These are phyloP conservation scores for Ophiostoma ips DNA, from an alignment of 2,329 filamentous ascomycete species.

Conservation along the genomic window DNA sequence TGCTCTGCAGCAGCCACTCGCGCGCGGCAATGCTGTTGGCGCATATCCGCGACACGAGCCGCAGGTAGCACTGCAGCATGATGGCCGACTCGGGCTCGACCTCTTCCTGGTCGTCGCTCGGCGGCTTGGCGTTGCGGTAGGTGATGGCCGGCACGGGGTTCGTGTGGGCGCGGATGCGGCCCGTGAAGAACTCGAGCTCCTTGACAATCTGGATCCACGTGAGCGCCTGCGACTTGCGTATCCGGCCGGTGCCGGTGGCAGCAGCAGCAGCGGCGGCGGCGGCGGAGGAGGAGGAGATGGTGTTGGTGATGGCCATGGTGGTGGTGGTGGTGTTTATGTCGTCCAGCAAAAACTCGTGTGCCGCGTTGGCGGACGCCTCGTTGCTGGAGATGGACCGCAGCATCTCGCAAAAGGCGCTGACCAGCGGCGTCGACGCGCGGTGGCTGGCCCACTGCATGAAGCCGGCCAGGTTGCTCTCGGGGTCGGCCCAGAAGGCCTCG, in stretches of 20 bases:
- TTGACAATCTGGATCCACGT: conserved; percentile 90
- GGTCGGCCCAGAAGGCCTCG: conserved; percentile 80
- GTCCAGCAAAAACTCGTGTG: conserved; percentile 80
- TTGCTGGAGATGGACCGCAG: conserved; percentile 76
- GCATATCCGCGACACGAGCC: conserved; percentile 71
- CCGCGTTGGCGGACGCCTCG: conserved; percentile 66
- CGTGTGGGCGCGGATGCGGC: conserved; percentile 62
- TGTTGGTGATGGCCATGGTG: too few relatives aligned
- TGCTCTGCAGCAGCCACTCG: conserved; percentile 52
- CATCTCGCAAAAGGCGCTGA: conserved; percentile 95
- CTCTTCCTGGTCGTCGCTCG: conserved; percentile 55
- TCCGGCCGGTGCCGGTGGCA: conserved; percentile 59
- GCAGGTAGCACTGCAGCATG: conserved; percentile 90
- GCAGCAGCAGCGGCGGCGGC: too few relatives aligned
- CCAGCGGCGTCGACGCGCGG: conserved; percentile 85
- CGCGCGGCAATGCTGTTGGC: conserved; percentile 60
- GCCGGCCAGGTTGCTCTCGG: conserved; percentile 83
- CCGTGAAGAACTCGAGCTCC: conserved; percentile 74
- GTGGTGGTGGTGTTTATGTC: conserved; percentile 47
- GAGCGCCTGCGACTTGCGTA: conserved; percentile 69
- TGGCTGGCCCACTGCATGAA: conserved; percentile 97
- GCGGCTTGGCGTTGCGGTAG: conserved; percentile 46
- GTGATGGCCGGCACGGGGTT: conserved; percentile 36
- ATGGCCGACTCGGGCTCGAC: conserved; percentile 83
- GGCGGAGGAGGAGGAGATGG: too few relatives aligned